Conservation (phyloP, 441 rosid species). For the Dalechampia spathulata region DNA sequence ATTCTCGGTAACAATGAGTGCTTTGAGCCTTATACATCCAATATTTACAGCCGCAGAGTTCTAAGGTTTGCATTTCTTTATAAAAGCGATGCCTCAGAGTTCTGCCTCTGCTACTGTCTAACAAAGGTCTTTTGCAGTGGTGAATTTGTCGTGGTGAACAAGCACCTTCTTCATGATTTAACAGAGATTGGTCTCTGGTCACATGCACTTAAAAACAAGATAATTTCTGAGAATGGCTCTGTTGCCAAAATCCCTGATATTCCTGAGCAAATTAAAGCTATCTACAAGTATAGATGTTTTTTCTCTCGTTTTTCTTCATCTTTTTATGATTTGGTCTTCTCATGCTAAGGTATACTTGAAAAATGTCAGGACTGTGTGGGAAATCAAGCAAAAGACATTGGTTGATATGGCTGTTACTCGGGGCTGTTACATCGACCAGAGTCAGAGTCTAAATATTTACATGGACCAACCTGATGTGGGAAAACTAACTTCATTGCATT, state of each 20-base stretch:
- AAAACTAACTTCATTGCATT: constrained; percentile 77
- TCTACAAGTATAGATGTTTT: constrained; percentile 52
- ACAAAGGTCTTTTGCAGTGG: constrained; percentile 47
- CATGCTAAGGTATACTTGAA: no score
- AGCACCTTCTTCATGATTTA: constrained; percentile 87
- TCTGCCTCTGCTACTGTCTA: no score
- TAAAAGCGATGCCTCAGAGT: no score
- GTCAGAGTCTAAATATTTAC: constrained; percentile 86
- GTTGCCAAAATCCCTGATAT: constrained; percentile 64
- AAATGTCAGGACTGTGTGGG: constrained; percentile 83
- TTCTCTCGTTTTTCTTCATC: background rate
- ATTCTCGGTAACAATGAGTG: constrained; percentile 93
- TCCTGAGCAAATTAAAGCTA: constrained; percentile 57
- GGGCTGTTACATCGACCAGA: constrained; percentile 86
- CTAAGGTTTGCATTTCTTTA: no score
- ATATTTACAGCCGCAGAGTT: constrained; percentile 85
- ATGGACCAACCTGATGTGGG: constrained; percentile 91
- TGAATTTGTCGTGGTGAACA: constrained; percentile 92
- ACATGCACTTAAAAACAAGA: constrained; percentile 61
- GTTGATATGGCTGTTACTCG: constrained; percentile 94
- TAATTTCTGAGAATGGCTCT: constrained; percentile 66
- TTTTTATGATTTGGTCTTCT: background rate
- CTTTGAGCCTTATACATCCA: constrained; percentile 89
- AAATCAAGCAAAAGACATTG: constrained; percentile 81
- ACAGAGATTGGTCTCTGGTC: constrained; percentile 89